Base-by-base conservation (phyloP, 192 early-diverging fungal species). In the Phycomyces nitens region DNA sequence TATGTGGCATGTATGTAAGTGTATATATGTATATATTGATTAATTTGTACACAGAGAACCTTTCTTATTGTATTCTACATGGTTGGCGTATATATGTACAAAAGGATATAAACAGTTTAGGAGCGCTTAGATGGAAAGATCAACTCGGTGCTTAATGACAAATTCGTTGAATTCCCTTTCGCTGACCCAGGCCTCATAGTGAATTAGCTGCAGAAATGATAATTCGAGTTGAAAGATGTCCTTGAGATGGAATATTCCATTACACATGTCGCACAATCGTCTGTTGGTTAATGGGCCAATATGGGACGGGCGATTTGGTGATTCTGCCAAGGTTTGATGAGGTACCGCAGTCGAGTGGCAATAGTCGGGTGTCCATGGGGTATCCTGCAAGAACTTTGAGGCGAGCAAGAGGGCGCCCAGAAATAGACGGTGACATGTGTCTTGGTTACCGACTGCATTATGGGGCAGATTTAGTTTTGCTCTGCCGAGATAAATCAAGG, bases 341-440 rank as follows among this genome's bases (percentile, higher is more conserved):
- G 3, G 44, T 18, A n/a, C 15, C 12, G 44, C 11, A 11, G 18
- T n/a, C 18, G 44, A 47, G 44, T 47, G 44, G 18, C 15, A n/a
- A 18, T 47, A 43, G 0, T 43, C 41, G 15, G 49, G 23, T 8
- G 40, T 41, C 20, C 54, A 52, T 5, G 38, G 21, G 8, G 44
- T 62, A 12, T 66, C 60, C 27, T 58, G 59, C 16, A 63, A 20
- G 44, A 68, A 60, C 43, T 74, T 74, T 6, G 68, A 69, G 9
- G 72, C 67, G n/a, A 70, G 43, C 10, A 74, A 41, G 1, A 74
- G 24, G 16, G 72, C 51, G 10, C 67, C 68, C 10, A 74, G 26
- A 65, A 74, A 66, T 40, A 74, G 59, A 60, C 64, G 62, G 51
- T 74, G 72, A 15, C 20, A 57, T 5, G 72, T 74, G 42, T 65